Conservation (phyloP, 495 filamentous ascomycete genomes). For the Platismatia glauca region DNA sequence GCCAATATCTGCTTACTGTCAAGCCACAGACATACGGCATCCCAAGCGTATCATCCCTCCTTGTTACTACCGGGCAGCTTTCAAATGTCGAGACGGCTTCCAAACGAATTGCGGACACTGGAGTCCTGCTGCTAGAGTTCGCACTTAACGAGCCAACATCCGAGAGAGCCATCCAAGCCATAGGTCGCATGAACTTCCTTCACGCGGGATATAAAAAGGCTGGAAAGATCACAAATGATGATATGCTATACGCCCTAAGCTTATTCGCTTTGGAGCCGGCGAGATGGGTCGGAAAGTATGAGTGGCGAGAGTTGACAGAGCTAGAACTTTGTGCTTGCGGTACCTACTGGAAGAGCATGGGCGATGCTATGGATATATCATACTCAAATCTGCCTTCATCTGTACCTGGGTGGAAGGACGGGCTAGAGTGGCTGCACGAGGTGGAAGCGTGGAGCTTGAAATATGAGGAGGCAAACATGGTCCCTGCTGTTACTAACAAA, state of each 20-base stretch:
- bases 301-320: constrained; percentile 53
- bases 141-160: constrained; percentile 22
- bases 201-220: constrained; percentile 47
- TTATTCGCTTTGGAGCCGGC: constrained; percentile 52
- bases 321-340: constrained; percentile 55
- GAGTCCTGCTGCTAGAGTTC: constrained; percentile 29
- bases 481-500: constrained; percentile 45
- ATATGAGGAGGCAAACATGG: constrained; percentile 50
- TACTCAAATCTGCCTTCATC: constrained; percentile 2
- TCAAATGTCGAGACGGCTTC: constrained; percentile 21
- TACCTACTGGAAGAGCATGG: constrained; percentile 54
- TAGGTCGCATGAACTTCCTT: constrained; percentile 57
- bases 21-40: constrained; percentile 30
- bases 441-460: constrained; percentile 44
- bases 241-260: constrained; percentile 57
- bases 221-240: constrained; percentile 52
- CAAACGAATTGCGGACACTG: constrained; percentile 33
- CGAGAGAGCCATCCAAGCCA: constrained; percentile 36
- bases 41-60: constrained; percentile 29
- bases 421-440: constrained; percentile 54
- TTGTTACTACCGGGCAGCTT: constrained; percentile 30
- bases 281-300: constrained; percentile 46
- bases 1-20: neutral
- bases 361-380: constrained; percentile 51
- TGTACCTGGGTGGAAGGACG: constrained; percentile 43